Conservation (phyloP, 2,329 filamentous ascomycete genomes). For the Ustulina deusta region DNA sequence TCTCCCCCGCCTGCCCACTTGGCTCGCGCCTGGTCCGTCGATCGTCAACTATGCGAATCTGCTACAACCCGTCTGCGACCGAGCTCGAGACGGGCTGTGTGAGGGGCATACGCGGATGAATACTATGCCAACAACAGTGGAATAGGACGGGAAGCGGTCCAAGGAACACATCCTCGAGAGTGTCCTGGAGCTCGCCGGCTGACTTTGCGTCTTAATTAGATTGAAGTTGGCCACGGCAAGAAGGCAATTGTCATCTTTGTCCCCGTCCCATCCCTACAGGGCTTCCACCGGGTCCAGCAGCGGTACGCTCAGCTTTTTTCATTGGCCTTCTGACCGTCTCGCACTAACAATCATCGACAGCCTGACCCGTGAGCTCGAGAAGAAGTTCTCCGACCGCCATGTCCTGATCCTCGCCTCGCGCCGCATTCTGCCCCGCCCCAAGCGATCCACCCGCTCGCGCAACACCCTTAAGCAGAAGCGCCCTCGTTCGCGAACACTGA, state of each 20-base stretch:
- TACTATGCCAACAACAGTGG: slow-evolving; percentile 57
- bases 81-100: slow-evolving; percentile 38
- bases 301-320: slow-evolving; percentile 75
- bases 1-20: slow-evolving; percentile 12
- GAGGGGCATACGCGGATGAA: slow-evolving; percentile 42
- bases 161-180: slow-evolving; percentile 63
- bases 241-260: slow-evolving; percentile 99
- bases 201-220: slow-evolving; percentile 80
- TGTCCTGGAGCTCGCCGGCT: slow-evolving; percentile 81
- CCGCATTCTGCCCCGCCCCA: slow-evolving; percentile 98
- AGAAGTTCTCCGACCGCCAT: slow-evolving; percentile 99
- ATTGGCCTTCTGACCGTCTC: neutral
- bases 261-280: slow-evolving; percentile 96
- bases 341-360: slow-evolving; percentile 62
- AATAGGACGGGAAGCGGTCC: slow-evolving; percentile 83
- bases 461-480: slow-evolving; percentile 99
- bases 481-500: slow-evolving; percentile 96
- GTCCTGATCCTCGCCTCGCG: slow-evolving; percentile 98
- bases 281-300: slow-evolving; percentile 99
- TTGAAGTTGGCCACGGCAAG: slow-evolving; percentile 99
- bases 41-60: slow-evolving; percentile 41
- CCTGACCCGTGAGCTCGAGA: slow-evolving; percentile 99
- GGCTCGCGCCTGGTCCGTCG: slow-evolving; percentile 29
- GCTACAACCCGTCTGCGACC: slow-evolving; percentile 42
- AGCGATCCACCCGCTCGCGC: slow-evolving; percentile 97